These are phyloP conservation scores for Colletotrichum camelliae DNA, from an alignment of 2,329 filamentous ascomycete genomes.

Conservation along the genomic window DNA sequence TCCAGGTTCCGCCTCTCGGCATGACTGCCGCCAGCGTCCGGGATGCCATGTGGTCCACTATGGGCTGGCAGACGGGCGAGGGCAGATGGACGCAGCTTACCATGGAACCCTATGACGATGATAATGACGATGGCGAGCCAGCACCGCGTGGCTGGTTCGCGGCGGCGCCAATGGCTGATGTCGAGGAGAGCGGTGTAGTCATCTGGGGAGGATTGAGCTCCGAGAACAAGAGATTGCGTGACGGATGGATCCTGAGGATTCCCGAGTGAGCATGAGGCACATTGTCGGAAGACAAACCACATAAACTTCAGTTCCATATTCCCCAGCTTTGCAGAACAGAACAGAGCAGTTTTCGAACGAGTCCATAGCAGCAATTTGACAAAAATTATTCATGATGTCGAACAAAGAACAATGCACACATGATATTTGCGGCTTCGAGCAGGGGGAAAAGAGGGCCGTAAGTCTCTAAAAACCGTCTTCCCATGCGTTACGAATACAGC, in stretches of 20 bases:
- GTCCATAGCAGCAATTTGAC: background rate
- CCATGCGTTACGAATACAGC: constrained; percentile 25
- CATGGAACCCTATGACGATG: constrained; percentile 54
- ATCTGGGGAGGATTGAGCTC: constrained; percentile 65
- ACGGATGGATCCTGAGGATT: constrained; percentile 69
- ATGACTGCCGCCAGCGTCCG: constrained; percentile 61
- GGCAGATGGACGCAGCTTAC: constrained; percentile 62
- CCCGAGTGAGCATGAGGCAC: constrained; percentile 27
- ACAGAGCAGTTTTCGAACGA: background rate
- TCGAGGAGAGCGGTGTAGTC: constrained; percentile 64
- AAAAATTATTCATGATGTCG: background rate
- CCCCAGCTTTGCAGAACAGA: background rate
- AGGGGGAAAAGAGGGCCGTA: background rate
- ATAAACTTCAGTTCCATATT: background rate
- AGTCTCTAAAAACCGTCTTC: constrained; percentile 12
- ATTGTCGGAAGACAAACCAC: background rate
- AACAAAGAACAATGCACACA: background rate
- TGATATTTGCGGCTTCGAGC: background rate
- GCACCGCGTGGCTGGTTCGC: constrained; percentile 62
- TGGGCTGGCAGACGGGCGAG: constrained; percentile 60
- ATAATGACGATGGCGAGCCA: constrained; percentile 51
- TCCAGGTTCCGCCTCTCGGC: constrained; percentile 62
- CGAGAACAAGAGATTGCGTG: constrained; percentile 56
- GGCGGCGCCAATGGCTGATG: constrained; percentile 59
- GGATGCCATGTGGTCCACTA: constrained; percentile 57